Evolutionary conservation across 2,329 filamentous ascomycete species (phyloP).

Genomic region (Aspergillus melleus): DNA sequence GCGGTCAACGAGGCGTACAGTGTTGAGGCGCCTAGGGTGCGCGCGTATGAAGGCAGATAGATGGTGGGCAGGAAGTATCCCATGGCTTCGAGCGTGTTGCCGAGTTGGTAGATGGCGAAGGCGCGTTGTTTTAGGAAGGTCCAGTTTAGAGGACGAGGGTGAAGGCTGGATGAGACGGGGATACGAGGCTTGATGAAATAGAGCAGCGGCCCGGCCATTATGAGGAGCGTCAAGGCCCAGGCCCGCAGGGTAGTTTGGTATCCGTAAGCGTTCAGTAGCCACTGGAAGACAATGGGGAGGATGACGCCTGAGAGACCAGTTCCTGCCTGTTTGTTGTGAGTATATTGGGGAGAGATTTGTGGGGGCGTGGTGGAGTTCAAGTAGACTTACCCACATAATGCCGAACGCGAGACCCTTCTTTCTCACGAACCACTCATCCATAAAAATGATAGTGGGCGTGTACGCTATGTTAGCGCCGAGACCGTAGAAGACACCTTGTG

Average conservation of each 20-base stretch:
- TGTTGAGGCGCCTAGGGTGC: constrained; percentile 23
- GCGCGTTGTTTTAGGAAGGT: constrained; percentile 37
- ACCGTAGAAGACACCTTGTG: constrained; percentile 37
- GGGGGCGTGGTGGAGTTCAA: background rate
- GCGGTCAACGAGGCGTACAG: constrained; percentile 30
- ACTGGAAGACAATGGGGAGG: constrained; percentile 47
- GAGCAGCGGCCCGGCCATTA: constrained; percentile 25
- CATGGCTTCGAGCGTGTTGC: constrained; percentile 40
- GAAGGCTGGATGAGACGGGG: constrained; percentile 25
- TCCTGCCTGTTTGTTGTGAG: constrained; percentile 31
- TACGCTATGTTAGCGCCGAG: constrained; percentile 51
- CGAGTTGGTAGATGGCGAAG: constrained; percentile 50
- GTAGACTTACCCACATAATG: constrained; percentile 39
- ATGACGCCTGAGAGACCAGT: constrained; percentile 44
- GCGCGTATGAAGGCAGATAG: constrained; percentile 41
- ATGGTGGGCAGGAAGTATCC: constrained; percentile 41
- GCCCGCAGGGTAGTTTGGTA: constrained; percentile 47
- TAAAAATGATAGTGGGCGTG: constrained; percentile 47
- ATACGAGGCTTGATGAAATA: constrained; percentile 45
- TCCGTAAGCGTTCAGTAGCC: constrained; percentile 43
- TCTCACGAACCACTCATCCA: constrained; percentile 55
- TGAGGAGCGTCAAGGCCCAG: constrained; percentile 37
- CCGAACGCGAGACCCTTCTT: constrained; percentile 47
- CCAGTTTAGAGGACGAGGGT: constrained; percentile 42
- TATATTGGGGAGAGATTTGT: background rate